These are phyloP conservation scores for Helianthus annuus DNA, from an alignment of 129 eudicot genomes.

Conservation along the genomic window DNA sequence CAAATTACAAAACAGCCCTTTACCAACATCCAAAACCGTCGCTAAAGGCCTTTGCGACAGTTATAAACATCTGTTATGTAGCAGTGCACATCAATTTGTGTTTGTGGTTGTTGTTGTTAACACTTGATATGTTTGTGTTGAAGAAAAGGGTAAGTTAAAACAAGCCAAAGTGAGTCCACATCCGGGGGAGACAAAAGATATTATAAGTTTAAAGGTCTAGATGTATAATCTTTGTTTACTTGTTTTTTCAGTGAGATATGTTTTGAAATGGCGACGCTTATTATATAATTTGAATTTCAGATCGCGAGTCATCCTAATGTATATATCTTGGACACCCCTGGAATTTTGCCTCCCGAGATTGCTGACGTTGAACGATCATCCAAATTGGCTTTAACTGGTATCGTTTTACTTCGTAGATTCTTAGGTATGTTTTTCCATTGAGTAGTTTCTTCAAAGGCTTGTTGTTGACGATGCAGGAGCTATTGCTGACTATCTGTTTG, in stretches of 20 bases:
- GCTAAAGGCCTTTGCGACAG: not conserved
- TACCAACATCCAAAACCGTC: not conserved
- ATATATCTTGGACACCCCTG: conserved; percentile 84
- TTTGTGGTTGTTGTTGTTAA: conserved; percentile 18
- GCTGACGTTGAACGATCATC: conserved; percentile 55
- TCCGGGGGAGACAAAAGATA: conserved; percentile 75
- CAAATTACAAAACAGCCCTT: not conserved
- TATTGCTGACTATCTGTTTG: conserved; percentile 51
- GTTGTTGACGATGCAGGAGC: conserved; percentile 52
- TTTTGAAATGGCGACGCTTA: not conserved
- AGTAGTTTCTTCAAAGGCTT: not conserved
- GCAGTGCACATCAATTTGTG: not conserved
- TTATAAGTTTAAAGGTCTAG: conserved; percentile 73
- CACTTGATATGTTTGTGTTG: conserved; percentile 18
- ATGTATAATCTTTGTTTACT: conserved; percentile 1
- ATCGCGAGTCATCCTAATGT: conserved; percentile 88
- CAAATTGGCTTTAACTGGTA: conserved; percentile 84
- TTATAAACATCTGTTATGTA: not conserved
- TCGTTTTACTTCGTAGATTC: not conserved
- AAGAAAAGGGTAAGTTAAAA: conserved; percentile 86
- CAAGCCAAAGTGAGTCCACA: conserved; percentile 71
- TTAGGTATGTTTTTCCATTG: not conserved
- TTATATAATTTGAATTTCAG: conserved; percentile 39
- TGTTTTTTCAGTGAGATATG: not conserved
- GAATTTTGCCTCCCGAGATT: conserved; percentile 73